Conservation (phyloP, 2,329 filamentous ascomycete genomes). For the Botrytis fragariae region DNA sequence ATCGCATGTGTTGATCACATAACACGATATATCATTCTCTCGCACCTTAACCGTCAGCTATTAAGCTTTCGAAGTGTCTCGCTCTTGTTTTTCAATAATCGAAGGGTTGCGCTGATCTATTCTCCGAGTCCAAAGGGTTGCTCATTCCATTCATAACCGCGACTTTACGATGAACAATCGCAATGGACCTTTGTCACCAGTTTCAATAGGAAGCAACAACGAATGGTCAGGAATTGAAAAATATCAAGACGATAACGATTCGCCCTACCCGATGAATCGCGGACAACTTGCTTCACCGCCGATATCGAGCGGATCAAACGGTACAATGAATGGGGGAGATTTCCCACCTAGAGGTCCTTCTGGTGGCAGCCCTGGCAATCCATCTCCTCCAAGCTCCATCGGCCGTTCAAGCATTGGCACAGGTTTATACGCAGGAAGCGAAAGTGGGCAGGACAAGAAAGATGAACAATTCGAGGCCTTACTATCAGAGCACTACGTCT, state of each 20-base stretch:
- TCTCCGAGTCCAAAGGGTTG: conserved; percentile 7
- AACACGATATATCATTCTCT: neutral
- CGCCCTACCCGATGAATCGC: conserved; percentile 51
- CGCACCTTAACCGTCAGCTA: neutral
- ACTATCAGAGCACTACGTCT: conserved; percentile 76
- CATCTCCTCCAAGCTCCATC: conserved; percentile 86
- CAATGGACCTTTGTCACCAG: conserved; percentile 76
- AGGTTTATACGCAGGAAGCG: conserved; percentile 63
- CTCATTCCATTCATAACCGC: conserved; percentile 15
- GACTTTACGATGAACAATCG: conserved; percentile 61
- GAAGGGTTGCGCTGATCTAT: conserved; percentile 7
- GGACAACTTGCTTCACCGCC: conserved; percentile 67
- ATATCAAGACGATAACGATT: conserved; percentile 55
- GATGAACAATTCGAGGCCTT: conserved; percentile 64
- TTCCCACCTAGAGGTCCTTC: conserved; percentile 50
- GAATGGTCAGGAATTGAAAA: conserved; percentile 74
- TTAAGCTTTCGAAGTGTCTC: conserved; percentile 1
- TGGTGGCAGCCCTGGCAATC: conserved; percentile 53
- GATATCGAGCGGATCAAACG: conserved; percentile 61
- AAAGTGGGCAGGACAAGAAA: conserved; percentile 61
- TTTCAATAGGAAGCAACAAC: conserved; percentile 71
- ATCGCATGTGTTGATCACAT: conserved; percentile 15
- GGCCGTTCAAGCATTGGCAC: conserved; percentile 82
- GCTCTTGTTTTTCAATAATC: neutral
- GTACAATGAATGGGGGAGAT: conserved; percentile 58